A percentile compares a stretch with the other conserved stretches of the same genome.
Conservation (phyloP, 176 grass and related monocot species). For the Oryza rufipogon region DNA sequence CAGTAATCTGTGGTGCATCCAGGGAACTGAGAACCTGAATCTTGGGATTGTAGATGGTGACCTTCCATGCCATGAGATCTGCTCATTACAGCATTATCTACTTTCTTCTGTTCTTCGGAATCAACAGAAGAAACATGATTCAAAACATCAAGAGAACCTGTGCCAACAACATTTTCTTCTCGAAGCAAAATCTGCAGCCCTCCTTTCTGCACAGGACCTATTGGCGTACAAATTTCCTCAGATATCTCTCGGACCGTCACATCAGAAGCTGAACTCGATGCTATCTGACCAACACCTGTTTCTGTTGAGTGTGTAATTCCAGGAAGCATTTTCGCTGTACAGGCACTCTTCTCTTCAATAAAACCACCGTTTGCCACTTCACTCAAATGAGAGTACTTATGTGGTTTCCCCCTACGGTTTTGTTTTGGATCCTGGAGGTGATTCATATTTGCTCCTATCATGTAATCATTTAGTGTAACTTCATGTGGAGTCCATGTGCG, state of each 20-base stretch:
- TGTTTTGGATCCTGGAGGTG: slow-evolving; percentile 22
- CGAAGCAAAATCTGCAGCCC: neutral
- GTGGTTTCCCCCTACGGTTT: slow-evolving; percentile 20
- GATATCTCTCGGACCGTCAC: neutral
- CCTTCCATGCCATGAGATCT: neutral
- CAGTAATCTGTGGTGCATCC: neutral
- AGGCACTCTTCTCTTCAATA: neutral
- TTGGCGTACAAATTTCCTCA: slow-evolving; percentile 11
- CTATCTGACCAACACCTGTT: slow-evolving; percentile 17
- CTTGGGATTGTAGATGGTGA: neutral
- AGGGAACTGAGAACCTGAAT: neutral
- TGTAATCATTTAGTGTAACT: slow-evolving; percentile 40
- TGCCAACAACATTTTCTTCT: neutral
- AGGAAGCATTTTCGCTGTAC: neutral
- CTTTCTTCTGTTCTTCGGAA: neutral
- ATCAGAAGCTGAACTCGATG: slow-evolving; percentile 32
- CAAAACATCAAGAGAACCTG: slow-evolving; percentile 3
- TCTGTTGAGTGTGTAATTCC: slow-evolving; percentile 9
- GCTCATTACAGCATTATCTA: neutral
- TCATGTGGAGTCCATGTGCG: slow-evolving; percentile 14
- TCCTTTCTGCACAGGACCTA: slow-evolving; percentile 33
- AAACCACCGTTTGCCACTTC: neutral
- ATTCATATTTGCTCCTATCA: slow-evolving; percentile 12
- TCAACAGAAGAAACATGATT: slow-evolving; percentile 5
- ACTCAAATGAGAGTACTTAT: neutral